A percentile compares a stretch with the other conserved stretches of the same genome.
Evolutionary conservation across 179 eudicot species (phyloP).

Genomic region (Spinacia oleracea): DNA sequence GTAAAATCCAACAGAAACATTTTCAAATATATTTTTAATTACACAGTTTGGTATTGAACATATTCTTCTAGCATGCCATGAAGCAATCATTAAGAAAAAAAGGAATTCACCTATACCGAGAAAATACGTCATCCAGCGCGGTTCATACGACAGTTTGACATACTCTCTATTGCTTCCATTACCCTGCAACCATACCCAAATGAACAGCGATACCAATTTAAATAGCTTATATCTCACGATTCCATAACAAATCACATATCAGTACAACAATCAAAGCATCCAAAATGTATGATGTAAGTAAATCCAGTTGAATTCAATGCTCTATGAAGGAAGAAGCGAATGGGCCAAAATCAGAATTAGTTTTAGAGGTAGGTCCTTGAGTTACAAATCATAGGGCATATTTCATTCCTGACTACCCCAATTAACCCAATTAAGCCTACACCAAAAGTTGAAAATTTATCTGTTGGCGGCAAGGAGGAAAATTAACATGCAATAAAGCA

Average conservation of each 20-base stretch:
- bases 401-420: background rate
- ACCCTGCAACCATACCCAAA: constrained; percentile 32
- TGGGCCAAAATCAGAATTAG: background rate
- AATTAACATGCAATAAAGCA: too few relatives aligned
- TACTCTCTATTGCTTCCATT: constrained; percentile 33
- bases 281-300: background rate
- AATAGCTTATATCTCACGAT: background rate
- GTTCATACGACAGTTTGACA: constrained; percentile 71
- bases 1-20: background rate
- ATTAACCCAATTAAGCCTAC: background rate
- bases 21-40: background rate
- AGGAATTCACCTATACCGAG: constrained; percentile 59
- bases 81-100: constrained; percentile 4
- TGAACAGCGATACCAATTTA: background rate
- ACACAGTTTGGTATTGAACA: background rate
- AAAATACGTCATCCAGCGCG: constrained; percentile 72
- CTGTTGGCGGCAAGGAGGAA: background rate
- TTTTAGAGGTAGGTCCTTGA: background rate
- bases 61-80: constrained; percentile 4
- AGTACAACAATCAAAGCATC: background rate
- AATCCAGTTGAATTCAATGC: background rate
- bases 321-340: background rate
- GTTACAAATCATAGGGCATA: too few relatives aligned
- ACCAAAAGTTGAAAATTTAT: background rate
- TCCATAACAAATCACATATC: constrained; percentile 8